Evolutionary conservation across 805 yeast species (phyloP), one percentile per base, ranked within the genome.

Genomic region (Starmerella scarabaei): DNA sequence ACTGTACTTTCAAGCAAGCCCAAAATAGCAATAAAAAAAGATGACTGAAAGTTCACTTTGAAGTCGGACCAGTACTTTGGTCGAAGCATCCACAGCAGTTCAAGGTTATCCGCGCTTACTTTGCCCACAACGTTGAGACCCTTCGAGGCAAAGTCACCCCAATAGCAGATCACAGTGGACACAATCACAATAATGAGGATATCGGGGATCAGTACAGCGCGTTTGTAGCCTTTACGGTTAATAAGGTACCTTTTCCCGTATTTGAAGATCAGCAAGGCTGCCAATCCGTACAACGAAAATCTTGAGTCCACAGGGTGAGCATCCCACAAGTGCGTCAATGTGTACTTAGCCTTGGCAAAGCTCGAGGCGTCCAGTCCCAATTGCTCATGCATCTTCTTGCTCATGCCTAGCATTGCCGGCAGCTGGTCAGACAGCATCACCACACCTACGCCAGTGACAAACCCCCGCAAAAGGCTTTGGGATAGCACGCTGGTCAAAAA

Each of bases 1-100:
- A 94, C 85, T 0, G 95, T 81, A 6, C 93, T 78, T 57, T 88
- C 96, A 51, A 88, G 81, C 55, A 88, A 84, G 0, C 97, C 97
- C 28, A 88, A 62, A 54, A 84, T 71, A 0, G 95, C 93, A 45
- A 82, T 73, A 42, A 80, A 68, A 45, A 85, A 73, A 0, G 91
- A 73, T 0, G 88, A 69, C n/a, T 75, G 67, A 50, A 83, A 69
- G 36, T 75, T 59, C 20, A 68, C 66, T 37, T 71, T 67, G 44
- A 79, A 70, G 43, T 70, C 64, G 28, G 65, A 65, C 42, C 68
- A 63, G 16, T 65, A 64, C 2, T 62, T 50, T 0, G 60, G 55
- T 17, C 49, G 34, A 14, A 86, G 57, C 3, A 95, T 95, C 40
- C 75, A 63, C 38, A 65, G 62, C 16, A 77, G 52, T n/a, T 64